Evolutionary conservation across 2,329 filamentous ascomycete species (phyloP).

Genomic region (Alternaria solani): DNA sequence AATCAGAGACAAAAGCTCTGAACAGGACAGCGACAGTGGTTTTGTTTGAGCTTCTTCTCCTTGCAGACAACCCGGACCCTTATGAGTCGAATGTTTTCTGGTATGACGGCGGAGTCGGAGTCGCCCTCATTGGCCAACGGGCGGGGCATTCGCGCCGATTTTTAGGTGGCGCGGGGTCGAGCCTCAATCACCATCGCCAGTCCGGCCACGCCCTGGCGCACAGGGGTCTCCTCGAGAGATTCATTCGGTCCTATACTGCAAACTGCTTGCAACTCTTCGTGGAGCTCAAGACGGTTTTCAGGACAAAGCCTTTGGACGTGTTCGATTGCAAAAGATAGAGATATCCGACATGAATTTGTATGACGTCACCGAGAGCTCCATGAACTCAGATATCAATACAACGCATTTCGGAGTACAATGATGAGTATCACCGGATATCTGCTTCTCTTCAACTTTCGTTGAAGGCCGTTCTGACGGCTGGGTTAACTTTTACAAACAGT

Average conservation of each 20-base stretch:
- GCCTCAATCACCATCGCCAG: conserved; percentile 12
- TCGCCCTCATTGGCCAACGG: conserved; percentile 34
- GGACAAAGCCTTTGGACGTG: neutral
- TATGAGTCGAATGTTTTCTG: conserved; percentile 40
- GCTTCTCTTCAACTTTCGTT: neutral
- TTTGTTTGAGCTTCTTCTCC: conserved; percentile 12
- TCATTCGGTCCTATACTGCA: neutral
- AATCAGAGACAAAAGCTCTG: neutral
- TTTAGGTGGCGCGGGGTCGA: conserved; percentile 14
- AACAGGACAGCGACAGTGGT: conserved; percentile 2
- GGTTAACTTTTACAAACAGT: neutral
- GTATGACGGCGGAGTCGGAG: conserved; percentile 33
- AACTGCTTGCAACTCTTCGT: neutral
- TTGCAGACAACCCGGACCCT: conserved; percentile 22
- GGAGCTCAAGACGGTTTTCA: too few relatives aligned
- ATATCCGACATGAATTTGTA: neutral
- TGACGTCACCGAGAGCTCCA: neutral
- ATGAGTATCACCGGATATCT: neutral
- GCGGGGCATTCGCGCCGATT: conserved; percentile 19
- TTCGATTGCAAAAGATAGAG: neutral
- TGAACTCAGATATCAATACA: neutral
- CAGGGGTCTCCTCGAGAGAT: neutral
- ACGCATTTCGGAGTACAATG: neutral
- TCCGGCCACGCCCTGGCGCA: conserved; percentile 8
- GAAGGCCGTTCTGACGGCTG: neutral